Evolutionary conservation across 805 yeast genomes (phyloP).

Genomic region (Tanozyma kutaoensis): DNA sequence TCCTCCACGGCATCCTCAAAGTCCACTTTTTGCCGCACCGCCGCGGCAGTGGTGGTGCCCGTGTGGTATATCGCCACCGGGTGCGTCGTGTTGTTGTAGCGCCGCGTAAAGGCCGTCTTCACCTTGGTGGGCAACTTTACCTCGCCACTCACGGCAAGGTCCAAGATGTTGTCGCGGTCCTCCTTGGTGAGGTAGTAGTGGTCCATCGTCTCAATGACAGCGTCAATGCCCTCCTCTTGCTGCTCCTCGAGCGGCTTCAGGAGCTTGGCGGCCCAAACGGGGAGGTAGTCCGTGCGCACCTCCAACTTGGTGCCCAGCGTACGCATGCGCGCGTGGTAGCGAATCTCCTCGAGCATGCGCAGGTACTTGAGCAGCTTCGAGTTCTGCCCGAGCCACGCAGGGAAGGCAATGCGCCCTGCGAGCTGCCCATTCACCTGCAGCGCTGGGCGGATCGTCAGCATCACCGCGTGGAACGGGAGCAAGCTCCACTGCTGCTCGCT

Average conservation of each 20-base stretch:
- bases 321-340: conserved; percentile 71
- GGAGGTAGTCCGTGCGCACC: conserved; percentile 64
- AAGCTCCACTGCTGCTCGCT: conserved; percentile 91
- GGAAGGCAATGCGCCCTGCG: conserved; percentile 60
- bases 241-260: conserved; percentile 40
- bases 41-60: conserved; percentile 38
- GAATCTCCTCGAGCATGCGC: conserved; percentile 74
- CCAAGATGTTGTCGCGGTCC: conserved; percentile 69
- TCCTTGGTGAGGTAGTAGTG: conserved; percentile 75
- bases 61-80: conserved; percentile 77
- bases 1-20: conserved; percentile 61
- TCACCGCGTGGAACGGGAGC: conserved; percentile 79
- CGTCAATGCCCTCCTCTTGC: conserved; percentile 52
- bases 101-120: conserved; percentile 78
- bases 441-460: conserved; percentile 76
- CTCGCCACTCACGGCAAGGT: too few relatives aligned
- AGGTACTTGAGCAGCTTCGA: conserved; percentile 70
- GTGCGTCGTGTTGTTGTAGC: conserved; percentile 63
- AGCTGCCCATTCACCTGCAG: conserved; percentile 61
- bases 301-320: conserved; percentile 68
- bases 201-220: conserved; percentile 66
- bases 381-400: conserved; percentile 83
- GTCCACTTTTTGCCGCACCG: conserved; percentile 36
- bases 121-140: conserved; percentile 63
- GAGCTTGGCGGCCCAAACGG: conserved; percentile 45